A percentile compares a stretch with the other conserved stretches of the same genome.
Conservation (phyloP, 345 rosid genomes). For the Bruguiera parviflora region DNA sequence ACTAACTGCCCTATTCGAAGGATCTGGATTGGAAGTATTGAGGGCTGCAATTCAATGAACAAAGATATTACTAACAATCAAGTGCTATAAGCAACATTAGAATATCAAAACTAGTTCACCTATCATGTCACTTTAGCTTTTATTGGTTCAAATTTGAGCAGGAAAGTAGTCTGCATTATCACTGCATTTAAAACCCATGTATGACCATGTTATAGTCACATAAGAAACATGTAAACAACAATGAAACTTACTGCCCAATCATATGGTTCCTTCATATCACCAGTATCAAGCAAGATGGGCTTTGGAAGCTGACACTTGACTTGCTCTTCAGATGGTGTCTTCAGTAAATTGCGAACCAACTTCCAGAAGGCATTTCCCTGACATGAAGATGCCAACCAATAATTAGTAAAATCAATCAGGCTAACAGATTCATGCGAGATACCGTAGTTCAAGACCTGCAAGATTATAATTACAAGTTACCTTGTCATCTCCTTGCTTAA, state of each 20-base stretch:
- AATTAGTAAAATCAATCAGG: conserved; percentile 3
- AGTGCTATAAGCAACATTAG: background rate
- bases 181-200: background rate
- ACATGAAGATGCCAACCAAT: conserved; percentile 4
- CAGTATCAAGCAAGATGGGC: conserved; percentile 96
- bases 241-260: conserved; percentile 84
- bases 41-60: conserved; percentile 61
- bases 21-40: conserved; percentile 90
- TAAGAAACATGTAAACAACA: background rate
- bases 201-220: background rate
- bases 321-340: conserved; percentile 68
- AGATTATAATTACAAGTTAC: conserved; percentile 32
- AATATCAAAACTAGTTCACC: background rate
- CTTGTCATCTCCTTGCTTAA: conserved; percentile 90
- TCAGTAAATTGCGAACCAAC: conserved; percentile 69
- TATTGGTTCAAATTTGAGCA: too few species aligned
- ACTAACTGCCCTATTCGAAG: conserved; percentile 84
- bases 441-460: conserved; percentile 1
- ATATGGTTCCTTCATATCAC: conserved; percentile 93
- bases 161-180: background rate
- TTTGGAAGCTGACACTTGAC: conserved; percentile 81
- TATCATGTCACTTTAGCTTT: background rate
- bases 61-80: conserved; percentile 4
- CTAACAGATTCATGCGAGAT: background rate
- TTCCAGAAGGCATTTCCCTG: conserved; percentile 98